Conservation (phyloP, 441 rosid genomes). For the Melastoma candidum region DNA sequence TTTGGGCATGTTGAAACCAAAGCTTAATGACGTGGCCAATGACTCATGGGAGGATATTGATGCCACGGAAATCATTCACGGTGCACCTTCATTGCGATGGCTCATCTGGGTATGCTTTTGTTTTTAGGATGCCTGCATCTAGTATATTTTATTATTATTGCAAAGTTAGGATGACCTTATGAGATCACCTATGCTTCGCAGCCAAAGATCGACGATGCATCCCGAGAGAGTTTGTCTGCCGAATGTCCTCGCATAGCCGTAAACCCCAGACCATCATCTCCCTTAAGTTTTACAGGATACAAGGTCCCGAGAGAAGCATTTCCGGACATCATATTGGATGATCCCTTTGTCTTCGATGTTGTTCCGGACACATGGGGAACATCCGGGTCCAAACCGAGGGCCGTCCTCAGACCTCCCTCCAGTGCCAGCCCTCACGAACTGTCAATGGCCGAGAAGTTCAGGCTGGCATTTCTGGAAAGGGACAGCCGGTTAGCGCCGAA, state of each 20-base stretch:
- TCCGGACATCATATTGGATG: slow-evolving; percentile 47
- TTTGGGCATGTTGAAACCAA: slow-evolving; percentile 58
- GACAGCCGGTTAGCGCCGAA: slow-evolving; percentile 82
- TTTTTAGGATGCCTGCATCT: neutral
- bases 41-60: slow-evolving; percentile 94
- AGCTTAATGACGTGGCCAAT: slow-evolving; percentile 48
- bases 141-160: slow-evolving; percentile 3
- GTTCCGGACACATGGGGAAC: slow-evolving; percentile 59
- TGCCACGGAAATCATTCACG: slow-evolving; percentile 51
- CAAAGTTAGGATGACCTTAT: neutral
- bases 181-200: slow-evolving; percentile 16
- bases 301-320: slow-evolving; percentile 59
- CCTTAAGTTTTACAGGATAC: slow-evolving; percentile 36
- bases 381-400: slow-evolving; percentile 24
- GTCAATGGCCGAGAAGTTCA: slow-evolving; percentile 75
- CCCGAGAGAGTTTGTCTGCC: slow-evolving; percentile 36
- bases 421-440: slow-evolving; percentile 32
- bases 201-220: slow-evolving; percentile 67
- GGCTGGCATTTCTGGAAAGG: slow-evolving; percentile 78
- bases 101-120: slow-evolving; percentile 66
- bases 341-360: slow-evolving; percentile 45
- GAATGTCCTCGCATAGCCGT: slow-evolving; percentile 76
- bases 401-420: slow-evolving; percentile 18
- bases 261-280: slow-evolving; percentile 62
- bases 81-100: slow-evolving; percentile 77